Conservation (phyloP, 2,329 filamentous ascomycete species). For the Nothopassalora personata region DNA sequence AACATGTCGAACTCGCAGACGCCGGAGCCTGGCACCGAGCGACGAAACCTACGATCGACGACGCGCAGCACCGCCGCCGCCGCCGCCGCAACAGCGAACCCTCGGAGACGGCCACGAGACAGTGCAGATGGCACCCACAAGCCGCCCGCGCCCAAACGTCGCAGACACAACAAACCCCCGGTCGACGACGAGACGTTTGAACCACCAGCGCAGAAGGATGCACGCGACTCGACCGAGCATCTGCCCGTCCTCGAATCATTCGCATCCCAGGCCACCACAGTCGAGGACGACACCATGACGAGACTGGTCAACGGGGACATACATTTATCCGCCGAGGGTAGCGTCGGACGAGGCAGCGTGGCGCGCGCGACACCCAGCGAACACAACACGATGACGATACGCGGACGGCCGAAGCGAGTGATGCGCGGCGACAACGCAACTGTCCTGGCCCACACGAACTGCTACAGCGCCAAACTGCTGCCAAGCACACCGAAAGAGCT, state of each 20-base stretch:
- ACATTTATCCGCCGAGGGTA: constrained; percentile 6
- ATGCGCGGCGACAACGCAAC: constrained; percentile 30
- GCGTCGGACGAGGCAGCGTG: constrained; percentile 6
- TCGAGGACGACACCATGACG: constrained; percentile 6
- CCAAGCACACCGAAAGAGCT: constrained; percentile 76
- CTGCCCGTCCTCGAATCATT: constrained; percentile 8
- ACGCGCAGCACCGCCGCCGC: constrained; percentile 14
- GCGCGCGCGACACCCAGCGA: constrained; percentile 8
- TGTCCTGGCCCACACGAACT: constrained; percentile 68
- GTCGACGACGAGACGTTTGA: constrained; percentile 40
- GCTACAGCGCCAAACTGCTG: constrained; percentile 79
- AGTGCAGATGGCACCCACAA: constrained; percentile 35
- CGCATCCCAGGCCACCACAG: constrained; percentile 3
- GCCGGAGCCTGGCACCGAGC: constrained; percentile 21
- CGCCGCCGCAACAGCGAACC: constrained; percentile 39
- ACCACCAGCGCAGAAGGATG: constrained; percentile 3
- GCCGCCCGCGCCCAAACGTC: constrained; percentile 38
- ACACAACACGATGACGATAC: constrained; percentile 18
- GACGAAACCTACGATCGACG: constrained; percentile 5
- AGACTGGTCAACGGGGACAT: constrained; percentile 11
- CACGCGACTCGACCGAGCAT: constrained; percentile 17
- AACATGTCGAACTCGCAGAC: constrained; percentile 13
- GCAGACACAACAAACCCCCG: constrained; percentile 39
- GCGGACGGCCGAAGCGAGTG: constrained; percentile 29
- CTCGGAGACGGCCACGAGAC: constrained; percentile 42